A percentile compares a stretch with the other conserved stretches of the same genome.
These are phyloP conservation scores for Solanum neorickii DNA, from an alignment of 257 asterid genomes.

Conservation along the genomic window DNA sequence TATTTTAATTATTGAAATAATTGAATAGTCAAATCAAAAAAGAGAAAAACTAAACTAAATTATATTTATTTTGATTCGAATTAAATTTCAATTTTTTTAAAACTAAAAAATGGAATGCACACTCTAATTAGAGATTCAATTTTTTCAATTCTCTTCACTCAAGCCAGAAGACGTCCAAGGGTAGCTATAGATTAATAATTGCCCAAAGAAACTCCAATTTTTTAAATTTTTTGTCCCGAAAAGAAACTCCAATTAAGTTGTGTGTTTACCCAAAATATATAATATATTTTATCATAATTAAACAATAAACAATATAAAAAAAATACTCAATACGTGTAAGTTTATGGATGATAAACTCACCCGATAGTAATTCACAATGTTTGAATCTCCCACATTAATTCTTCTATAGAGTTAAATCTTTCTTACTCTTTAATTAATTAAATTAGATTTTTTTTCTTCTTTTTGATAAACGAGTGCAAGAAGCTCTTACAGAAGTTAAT, in stretches of 20 bases:
- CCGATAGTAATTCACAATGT: not conserved
- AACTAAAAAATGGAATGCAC: too few relatives aligned
- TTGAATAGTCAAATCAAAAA: too few relatives aligned
- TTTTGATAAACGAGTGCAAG: not conserved
- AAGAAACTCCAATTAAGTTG: not conserved
- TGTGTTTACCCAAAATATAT: not conserved
- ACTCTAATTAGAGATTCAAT: fast-evolving
- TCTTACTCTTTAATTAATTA: not conserved
- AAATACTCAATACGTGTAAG: not conserved
- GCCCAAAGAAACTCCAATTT: too few relatives aligned
- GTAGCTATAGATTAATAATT: too few relatives aligned
- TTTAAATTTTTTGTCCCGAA: too few relatives aligned
- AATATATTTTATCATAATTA: not conserved
- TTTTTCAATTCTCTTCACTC: not conserved
- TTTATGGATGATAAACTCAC: not conserved
- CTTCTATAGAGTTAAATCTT: not conserved
- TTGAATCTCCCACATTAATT: not conserved
- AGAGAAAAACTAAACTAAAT: too few relatives aligned
- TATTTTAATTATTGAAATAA: too few relatives aligned
- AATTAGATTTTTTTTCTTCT: not conserved
- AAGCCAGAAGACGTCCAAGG: not conserved
- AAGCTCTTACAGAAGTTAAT: not conserved
- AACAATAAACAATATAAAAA: not conserved
- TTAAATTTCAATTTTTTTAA: too few relatives aligned
- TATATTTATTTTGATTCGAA: too few relatives aligned